These are phyloP conservation scores for Coelastrella sp. DNA, from an alignment of 139 green algal genomes.

Conservation along the genomic window DNA sequence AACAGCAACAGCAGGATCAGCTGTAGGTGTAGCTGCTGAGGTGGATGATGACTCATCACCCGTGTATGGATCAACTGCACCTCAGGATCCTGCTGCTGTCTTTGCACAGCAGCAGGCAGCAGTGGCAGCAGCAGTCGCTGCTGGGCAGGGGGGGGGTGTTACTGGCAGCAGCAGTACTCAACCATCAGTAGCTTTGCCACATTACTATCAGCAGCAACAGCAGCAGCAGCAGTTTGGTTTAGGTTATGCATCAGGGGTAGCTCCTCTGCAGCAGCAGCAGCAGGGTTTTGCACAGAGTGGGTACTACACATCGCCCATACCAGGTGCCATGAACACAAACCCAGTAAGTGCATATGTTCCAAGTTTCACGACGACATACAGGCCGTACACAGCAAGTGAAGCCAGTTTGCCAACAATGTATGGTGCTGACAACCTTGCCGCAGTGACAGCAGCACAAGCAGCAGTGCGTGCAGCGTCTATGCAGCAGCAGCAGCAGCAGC, in stretches of 20 bases:
- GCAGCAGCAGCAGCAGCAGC: conserved; percentile 24
- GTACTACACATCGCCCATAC: not conserved
- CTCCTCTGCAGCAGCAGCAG: not conserved
- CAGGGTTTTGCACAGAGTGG: not conserved
- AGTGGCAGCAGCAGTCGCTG: not conserved
- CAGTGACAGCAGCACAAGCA: not conserved
- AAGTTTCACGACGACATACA: not conserved
- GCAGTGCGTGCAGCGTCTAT: not conserved
- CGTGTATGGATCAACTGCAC: not conserved
- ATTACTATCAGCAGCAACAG: not conserved
- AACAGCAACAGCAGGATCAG: not conserved
- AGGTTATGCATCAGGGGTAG: not conserved
- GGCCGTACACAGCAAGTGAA: not conserved
- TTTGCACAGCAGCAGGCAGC: conserved; percentile 28
- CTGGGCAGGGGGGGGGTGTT: too few relatives aligned
- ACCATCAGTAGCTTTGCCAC: not conserved
- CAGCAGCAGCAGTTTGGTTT: conserved; percentile 26
- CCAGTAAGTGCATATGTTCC: not conserved
- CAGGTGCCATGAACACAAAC: not conserved
- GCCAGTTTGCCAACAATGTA: not conserved
- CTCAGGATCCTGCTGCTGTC: conserved; percentile 15
- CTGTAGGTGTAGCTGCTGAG: not conserved
- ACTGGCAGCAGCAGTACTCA: not conserved
- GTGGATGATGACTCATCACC: not conserved
- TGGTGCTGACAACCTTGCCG: not conserved